Evolutionary conservation across 805 yeast genomes (phyloP).

Genomic region (Metschnikowia lunata): DNA sequence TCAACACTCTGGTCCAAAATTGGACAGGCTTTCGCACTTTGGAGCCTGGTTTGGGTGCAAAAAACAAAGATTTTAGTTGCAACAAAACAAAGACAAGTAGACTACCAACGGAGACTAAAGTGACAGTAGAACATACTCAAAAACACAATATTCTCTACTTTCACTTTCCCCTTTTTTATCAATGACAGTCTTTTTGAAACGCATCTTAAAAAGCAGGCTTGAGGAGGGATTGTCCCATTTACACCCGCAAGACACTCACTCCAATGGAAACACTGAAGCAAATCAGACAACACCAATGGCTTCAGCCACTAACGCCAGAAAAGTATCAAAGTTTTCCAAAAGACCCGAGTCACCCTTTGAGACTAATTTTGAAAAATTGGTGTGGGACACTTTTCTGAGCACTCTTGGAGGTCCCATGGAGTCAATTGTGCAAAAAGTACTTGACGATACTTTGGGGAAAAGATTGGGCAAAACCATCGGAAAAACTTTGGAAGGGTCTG

Average conservation of each 20-base stretch:
- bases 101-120: too few species aligned
- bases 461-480: conserved; percentile 3
- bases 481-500: neutral
- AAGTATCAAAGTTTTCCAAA: neutral
- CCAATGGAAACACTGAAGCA: neutral
- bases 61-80: neutral
- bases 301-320: too few species aligned
- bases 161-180: too few species aligned
- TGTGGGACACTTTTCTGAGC: conserved; percentile 1
- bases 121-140: too few species aligned
- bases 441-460: conserved; percentile 3
- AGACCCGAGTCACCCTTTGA: neutral
- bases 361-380: conserved; percentile 1
- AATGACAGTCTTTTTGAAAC: neutral
- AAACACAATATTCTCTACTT: too few species aligned
- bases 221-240: neutral
- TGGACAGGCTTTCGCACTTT: too few species aligned
- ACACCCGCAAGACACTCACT: too few species aligned
- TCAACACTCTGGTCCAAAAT: too few species aligned
- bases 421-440: conserved; percentile 1
- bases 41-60: neutral
- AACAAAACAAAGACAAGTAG: too few species aligned
- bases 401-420: conserved; percentile 4
- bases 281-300: too few species aligned
- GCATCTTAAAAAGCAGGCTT: neutral